Evolutionary conservation across 257 asterid genomes (phyloP), one percentile per base, ranked within the genome.

Genomic region (Solanum tarijense): DNA sequence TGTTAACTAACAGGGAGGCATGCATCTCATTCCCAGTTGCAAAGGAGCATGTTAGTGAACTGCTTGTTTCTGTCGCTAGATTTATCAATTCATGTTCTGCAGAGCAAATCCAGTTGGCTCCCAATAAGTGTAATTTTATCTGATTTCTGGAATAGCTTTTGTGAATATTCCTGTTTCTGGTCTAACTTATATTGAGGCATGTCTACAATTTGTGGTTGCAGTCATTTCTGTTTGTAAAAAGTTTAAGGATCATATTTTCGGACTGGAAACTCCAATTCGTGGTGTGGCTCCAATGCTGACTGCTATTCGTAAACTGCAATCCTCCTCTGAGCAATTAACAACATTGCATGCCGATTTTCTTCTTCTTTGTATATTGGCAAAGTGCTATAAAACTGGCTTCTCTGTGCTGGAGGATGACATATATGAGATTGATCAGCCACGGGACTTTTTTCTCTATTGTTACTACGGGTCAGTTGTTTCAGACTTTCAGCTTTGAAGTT

Each of bases 331-430:
- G 90, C 98, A 95, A 66, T 87, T 97, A 78, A 97, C 99, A 48
- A 84, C 98, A 84, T 91, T 97, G 89, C 99, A 97, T 89, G 94
- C 99, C 5, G 99, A 97, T 78, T 94, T 94, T 89, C 96, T 97
- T 87, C 96, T 93, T 76, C 94, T 97, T 75, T 97, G 99, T 87
- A 84, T 97, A 84, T 83, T 94, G 87, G 92, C 99, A 0, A 97
- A 97, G 94, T 93, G 95, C 91, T 96, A 96, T 87, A 95, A 92
- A 93, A 82, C 93, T 66, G 99, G 99, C 72, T 90, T 95, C 86
- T 92, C 94, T 74, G 89, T 97, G 75, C 90, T 97, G 94, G 95
- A 90, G 89, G 94, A 94, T 46, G 94, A 94, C 89, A 86, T 95
- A 48, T 92, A 89, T 92, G 98, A 97, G 91, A 94, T 92, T 84